Evolutionary conservation across 202 grass and related monocot genomes (phyloP), one percentile per base, ranked within the genome.

Genomic region (Dendrocalamus latiflorus): DNA sequence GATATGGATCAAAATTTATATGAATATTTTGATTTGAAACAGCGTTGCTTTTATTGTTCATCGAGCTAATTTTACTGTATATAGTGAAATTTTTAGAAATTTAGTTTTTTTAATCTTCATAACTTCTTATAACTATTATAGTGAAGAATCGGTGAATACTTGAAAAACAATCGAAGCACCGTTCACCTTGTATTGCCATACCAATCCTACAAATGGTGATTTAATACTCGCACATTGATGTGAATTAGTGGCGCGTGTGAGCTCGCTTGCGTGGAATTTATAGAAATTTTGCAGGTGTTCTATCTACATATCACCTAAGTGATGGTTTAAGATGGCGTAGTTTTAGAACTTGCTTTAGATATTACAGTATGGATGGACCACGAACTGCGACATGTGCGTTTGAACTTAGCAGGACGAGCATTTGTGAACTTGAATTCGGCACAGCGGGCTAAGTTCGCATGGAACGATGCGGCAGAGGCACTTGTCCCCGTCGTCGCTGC

Each of bases 391-490:
- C 26, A 28, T 53, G 3, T 6, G 1, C 20, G 24, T 53, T 69
- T 69, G 42, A 78, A 56, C 66, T 15, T 33, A 4, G 20, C 56
- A 63, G 47, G 30, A 15, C 57, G 65, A 36, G 18, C 38, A n/a
- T 54, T 28, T 16, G 9, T n/a, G 38, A 77, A 16, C 24, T 88
- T 72, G 80, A 83, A 65, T 78, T 65, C 16, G 24, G 51, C 56
- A 51, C 8, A 21, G 79, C 57, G 56, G 65, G 73, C 47, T 28
- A 45, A 33, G 25, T 42, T 45, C 45, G 36, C 44, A 33, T 1
- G 70, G 41, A 38, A 47, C 8, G 78, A 76, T 18, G 77, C 25
- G 6, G 76, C 44, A 13, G 56, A 12, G 36, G 60, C 39, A 51
- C 16, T 34, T 7, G 83, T 85, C 71, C 11, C 37, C 58, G 22